phyloP scores from a whole-genome alignment of 768 basidiomycete species.

The Mycena kentingensis region DNA sequence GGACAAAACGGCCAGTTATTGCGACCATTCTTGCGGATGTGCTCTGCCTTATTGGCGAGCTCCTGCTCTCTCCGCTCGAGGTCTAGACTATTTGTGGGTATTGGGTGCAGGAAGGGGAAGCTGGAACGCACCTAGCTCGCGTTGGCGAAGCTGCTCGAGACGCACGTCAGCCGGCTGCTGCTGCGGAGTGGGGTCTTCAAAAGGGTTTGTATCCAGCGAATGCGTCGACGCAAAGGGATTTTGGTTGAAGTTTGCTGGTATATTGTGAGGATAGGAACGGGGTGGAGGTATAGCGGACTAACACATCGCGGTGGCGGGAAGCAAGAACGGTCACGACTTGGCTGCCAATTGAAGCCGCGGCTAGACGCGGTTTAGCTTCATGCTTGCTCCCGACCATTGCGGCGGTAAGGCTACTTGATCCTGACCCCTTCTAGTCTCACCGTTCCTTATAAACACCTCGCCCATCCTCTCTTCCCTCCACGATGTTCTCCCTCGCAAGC shows the following conservation, averaged over 20 bases:
- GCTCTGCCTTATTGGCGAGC: slow-evolving; percentile 65
- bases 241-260: no score
- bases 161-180: slow-evolving; percentile 42
- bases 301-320: slow-evolving; percentile 13
- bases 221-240: slow-evolving; percentile 87
- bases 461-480: slow-evolving; percentile 32
- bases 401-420: slow-evolving; percentile 26
- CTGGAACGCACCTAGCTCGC: no score
- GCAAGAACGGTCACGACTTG: slow-evolving; percentile 5
- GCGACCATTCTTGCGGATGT: slow-evolving; percentile 71
- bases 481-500: slow-evolving; percentile 43
- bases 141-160: slow-evolving; percentile 66
- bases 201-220: slow-evolving; percentile 86
- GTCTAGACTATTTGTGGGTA: no score
- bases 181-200: slow-evolving; percentile 74
- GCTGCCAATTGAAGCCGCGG: no score
- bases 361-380: no score
- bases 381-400: slow-evolving; percentile 26
- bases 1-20: slow-evolving; percentile 94
- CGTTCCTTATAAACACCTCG: slow-evolving; percentile 34
- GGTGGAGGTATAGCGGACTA: not conserved
- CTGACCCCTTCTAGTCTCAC: slow-evolving; percentile 19
- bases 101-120: no score
- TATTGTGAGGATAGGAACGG: no score
- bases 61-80: slow-evolving; percentile 79